phyloP scores from a whole-genome alignment of 108 stramenopile species.

The Craspedostauros australis region DNA sequence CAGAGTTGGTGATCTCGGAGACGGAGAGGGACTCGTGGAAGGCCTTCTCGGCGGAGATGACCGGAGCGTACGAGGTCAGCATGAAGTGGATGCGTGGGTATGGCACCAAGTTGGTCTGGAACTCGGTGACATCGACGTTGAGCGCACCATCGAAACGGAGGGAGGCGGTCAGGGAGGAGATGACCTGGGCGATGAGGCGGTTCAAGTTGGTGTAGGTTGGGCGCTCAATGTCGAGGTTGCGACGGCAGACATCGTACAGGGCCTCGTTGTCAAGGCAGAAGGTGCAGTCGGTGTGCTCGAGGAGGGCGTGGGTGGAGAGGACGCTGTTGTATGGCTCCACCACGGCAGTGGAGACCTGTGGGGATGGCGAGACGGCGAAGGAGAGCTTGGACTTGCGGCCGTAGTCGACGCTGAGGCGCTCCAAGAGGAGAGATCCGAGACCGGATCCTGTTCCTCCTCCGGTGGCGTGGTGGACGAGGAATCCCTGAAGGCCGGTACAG shows the following conservation, averaged over 20 bases:
- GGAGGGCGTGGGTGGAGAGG: slow-evolving; percentile 89
- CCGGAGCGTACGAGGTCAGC: slow-evolving; percentile 91
- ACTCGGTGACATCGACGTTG: slow-evolving; percentile 95
- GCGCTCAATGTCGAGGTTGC: slow-evolving; percentile 90
- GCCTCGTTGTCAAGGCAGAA: slow-evolving; percentile 96
- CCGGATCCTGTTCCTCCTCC: slow-evolving; percentile 99
- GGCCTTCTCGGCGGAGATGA: slow-evolving; percentile 89
- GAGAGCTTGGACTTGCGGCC: slow-evolving; percentile 99
- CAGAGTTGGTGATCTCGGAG: slow-evolving; percentile 92
- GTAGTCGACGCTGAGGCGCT: slow-evolving; percentile 97
- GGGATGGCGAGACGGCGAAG: slow-evolving; percentile 93
- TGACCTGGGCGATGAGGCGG: slow-evolving; percentile 91
- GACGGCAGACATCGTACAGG: slow-evolving; percentile 92
- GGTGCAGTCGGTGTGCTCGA: slow-evolving; percentile 94
- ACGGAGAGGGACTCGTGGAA: slow-evolving; percentile 92
- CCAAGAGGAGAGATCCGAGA: slow-evolving; percentile 96
- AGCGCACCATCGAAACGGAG: slow-evolving; percentile 94
- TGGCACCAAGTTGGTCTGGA: slow-evolving; percentile 96
- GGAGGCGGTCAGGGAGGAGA: slow-evolving; percentile 88
- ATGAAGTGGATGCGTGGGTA: slow-evolving; percentile 96
- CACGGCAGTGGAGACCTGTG: slow-evolving; percentile 92
- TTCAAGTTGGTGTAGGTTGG: slow-evolving; percentile 95
- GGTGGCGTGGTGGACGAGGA: slow-evolving; percentile 98
- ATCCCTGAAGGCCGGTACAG: slow-evolving; percentile 99
- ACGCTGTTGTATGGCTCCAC: slow-evolving; percentile 98